Percentiles rank a stretch among this genome's conserved stretches.
phyloP scores from a whole-genome alignment of 768 basidiomycete species.

The Crassisporium funariophilum region DNA sequence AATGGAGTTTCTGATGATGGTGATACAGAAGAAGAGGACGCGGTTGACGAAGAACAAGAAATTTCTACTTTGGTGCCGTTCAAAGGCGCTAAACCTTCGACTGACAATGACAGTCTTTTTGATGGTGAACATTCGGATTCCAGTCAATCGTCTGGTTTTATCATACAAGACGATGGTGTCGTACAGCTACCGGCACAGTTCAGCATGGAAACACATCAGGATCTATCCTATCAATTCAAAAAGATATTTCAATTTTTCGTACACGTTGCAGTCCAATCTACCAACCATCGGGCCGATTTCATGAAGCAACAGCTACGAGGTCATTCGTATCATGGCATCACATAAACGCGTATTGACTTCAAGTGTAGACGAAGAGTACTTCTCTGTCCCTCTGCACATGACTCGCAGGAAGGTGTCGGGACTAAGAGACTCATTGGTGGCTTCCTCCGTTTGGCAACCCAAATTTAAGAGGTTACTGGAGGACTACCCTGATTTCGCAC shows the following conservation, averaged over 20 bases:
- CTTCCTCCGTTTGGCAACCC: constrained; percentile 83
- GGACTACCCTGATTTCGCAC: constrained; percentile 63
- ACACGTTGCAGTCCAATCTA: constrained; percentile 68
- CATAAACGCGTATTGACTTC: neutral
- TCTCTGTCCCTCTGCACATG: constrained; percentile 66
- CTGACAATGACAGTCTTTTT: constrained; percentile 40
- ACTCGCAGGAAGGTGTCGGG: constrained; percentile 72
- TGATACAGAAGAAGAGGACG: constrained; percentile 43
- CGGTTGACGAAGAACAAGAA: constrained; percentile 23
- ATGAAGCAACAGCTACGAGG: constrained; percentile 57
- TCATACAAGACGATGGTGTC: constrained; percentile 69
- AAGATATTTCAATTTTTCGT: constrained; percentile 87
- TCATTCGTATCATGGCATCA: constrained; percentile 23
- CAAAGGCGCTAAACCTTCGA: constrained; percentile 48
- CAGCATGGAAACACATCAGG: constrained; percentile 79
- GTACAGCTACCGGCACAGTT: constrained; percentile 70
- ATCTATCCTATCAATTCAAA: constrained; percentile 80
- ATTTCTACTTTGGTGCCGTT: constrained; percentile 33
- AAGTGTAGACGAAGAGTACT: constrained; percentile 62
- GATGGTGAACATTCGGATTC: constrained; percentile 23
- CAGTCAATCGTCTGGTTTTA: constrained; percentile 41
- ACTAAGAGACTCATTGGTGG: constrained; percentile 72
- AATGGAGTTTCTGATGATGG: constrained; percentile 16
- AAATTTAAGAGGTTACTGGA: constrained; percentile 67
- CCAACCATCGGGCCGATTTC: constrained; percentile 51